Evolutionary conservation across 208 protist genomes (phyloP).

Genomic region (Trypanosoma lewisi): DNA sequence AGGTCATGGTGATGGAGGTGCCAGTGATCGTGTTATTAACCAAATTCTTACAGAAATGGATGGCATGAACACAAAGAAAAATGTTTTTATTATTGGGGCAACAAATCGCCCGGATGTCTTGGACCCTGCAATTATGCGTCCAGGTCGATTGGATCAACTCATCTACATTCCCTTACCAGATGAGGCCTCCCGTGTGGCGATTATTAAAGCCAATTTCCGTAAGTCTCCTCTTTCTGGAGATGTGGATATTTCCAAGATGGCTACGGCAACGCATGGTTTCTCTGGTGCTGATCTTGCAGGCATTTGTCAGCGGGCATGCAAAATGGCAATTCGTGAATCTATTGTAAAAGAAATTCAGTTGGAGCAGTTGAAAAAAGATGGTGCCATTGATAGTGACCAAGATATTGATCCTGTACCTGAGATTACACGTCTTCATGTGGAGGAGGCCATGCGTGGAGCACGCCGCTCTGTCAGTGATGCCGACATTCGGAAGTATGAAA

Average conservation of each 20-base stretch:
- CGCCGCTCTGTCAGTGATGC: conserved; percentile 90
- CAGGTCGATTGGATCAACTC: conserved; percentile 94
- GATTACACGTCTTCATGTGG: conserved; percentile 91
- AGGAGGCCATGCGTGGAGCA: conserved; percentile 88
- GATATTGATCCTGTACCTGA: conserved; percentile 87
- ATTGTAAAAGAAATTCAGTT: conserved; percentile 89
- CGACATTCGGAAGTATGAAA: conserved; percentile 92
- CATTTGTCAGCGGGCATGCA: conserved; percentile 91
- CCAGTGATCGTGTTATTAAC: conserved; percentile 99
- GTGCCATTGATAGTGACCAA: conserved; percentile 59
- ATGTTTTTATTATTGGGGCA: conserved; percentile 99
- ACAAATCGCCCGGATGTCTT: conserved; percentile 99
- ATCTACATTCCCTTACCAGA: conserved; percentile 99
- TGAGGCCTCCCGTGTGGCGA: conserved; percentile 92
- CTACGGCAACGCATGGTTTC: conserved; percentile 97
- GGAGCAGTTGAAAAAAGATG: conserved; percentile 60
- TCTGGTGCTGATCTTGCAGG: conserved; percentile 98
- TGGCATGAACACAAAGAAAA: conserved; percentile 99
- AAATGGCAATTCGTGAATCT: conserved; percentile 91
- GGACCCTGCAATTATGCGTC: conserved; percentile 99
- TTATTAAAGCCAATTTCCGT: conserved; percentile 97
- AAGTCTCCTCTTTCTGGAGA: conserved; percentile 97
- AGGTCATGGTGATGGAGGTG: conserved; percentile 96
- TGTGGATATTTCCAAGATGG: conserved; percentile 96
- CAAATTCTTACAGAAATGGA: conserved; percentile 99